Conservation (phyloP, 163 green algal species). For the Scenedesmus sp. region DNA sequence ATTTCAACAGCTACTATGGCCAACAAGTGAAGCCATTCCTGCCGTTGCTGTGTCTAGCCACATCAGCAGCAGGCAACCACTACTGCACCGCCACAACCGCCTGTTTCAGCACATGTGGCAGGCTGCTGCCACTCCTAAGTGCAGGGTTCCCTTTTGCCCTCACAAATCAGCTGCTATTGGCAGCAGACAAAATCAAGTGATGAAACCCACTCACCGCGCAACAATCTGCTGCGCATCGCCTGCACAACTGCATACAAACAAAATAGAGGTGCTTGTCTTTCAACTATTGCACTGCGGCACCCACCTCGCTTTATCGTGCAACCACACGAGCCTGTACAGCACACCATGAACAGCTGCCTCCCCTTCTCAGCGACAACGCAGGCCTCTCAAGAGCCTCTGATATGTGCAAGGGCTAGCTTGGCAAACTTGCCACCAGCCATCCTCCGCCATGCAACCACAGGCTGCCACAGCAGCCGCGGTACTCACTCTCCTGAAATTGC, state of each 20-base stretch:
- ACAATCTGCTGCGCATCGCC: background rate
- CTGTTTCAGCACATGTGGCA: background rate
- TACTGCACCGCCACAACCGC: no score
- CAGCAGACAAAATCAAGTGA: background rate
- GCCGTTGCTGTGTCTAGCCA: background rate
- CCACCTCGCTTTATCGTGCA: background rate
- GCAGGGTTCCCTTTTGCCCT: background rate
- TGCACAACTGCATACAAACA: slow-evolving; percentile 5
- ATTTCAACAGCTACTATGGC: no score
- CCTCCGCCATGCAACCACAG: background rate
- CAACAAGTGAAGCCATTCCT: background rate
- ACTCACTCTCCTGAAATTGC: background rate
- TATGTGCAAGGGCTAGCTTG: background rate
- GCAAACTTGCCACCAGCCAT: background rate
- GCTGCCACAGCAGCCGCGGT: slow-evolving; percentile 5
- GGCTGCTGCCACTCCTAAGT: background rate
- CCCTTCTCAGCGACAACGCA: background rate
- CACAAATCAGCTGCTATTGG: background rate
- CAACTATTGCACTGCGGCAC: background rate
- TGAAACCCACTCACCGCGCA: background rate
- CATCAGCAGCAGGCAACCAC: no score
- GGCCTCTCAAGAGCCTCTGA: no score
- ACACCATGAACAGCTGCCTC: background rate
- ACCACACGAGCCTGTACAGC: background rate
- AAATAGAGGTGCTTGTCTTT: background rate